phyloP scores from a whole-genome alignment of 1,284 basidiomycete species.

The Cutaneotrichosporon mucoides region DNA sequence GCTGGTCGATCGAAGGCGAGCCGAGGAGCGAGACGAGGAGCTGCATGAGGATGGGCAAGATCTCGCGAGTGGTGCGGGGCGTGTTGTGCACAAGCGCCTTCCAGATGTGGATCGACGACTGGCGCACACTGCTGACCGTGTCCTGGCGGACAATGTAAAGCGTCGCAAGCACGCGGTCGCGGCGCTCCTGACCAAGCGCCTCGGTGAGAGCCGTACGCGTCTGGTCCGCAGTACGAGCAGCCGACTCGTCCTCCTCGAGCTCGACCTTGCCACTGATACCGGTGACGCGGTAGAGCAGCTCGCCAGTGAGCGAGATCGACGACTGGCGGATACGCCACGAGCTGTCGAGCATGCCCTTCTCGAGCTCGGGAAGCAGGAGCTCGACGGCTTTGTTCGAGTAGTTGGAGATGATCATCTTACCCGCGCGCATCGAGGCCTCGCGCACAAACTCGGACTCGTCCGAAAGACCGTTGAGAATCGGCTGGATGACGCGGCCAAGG shows the following conservation, averaged over 20 bases:
- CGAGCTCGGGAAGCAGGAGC: conserved; percentile 87
- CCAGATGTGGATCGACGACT: conserved; percentile 95
- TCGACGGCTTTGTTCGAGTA: conserved; percentile 92
- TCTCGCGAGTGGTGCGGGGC: conserved; percentile 72
- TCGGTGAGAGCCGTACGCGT: conserved; percentile 82
- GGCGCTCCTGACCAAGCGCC: conserved; percentile 79
- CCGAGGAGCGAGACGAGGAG: conserved; percentile 73
- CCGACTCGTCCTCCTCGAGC: conserved; percentile 71
- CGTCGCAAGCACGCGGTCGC: conserved; percentile 85
- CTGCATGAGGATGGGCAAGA: conserved; percentile 78
- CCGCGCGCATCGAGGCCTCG: conserved; percentile 97
- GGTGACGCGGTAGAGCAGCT: conserved; percentile 95
- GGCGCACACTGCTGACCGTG: conserved; percentile 80
- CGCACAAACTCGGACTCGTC: conserved; percentile 92
- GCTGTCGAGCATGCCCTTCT: conserved; percentile 89
- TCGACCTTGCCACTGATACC: conserved; percentile 91
- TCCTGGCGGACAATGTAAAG: conserved; percentile 92
- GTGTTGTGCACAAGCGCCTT: conserved; percentile 81
- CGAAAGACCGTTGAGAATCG: conserved; percentile 87
- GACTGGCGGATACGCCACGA: conserved; percentile 92
- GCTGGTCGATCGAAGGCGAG: conserved; percentile 74
- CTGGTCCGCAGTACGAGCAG: conserved; percentile 64
- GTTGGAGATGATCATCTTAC: conserved; percentile 96
- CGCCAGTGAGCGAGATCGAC: conserved; percentile 92
- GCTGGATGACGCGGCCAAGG: conserved; percentile 87